phyloP scores from a whole-genome alignment of 331 rosid genomes.

The Erythrophleum ivorense region DNA sequence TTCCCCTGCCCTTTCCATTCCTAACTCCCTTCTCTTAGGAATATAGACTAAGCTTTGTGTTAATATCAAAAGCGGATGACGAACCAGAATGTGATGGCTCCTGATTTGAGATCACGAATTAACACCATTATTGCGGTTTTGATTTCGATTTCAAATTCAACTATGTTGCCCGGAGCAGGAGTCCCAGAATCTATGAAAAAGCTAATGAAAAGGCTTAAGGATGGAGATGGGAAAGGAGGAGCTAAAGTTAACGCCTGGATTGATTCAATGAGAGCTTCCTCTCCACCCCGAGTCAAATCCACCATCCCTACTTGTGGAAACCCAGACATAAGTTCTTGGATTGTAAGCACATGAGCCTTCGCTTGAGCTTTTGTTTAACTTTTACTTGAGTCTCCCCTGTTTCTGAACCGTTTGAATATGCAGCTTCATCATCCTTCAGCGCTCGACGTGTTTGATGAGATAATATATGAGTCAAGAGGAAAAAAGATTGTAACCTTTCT shows the following conservation, averaged over 20 bases:
- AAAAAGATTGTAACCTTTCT: constrained; percentile 79
- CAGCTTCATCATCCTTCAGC: constrained; percentile 90
- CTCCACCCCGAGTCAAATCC: constrained; percentile 70
- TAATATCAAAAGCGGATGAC: constrained; percentile 52
- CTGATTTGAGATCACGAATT: constrained; percentile 50
- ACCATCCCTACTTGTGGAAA: constrained; percentile 42
- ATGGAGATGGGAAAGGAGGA: constrained; percentile 44
- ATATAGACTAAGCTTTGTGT: background rate
- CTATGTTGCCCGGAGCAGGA: constrained; percentile 42
- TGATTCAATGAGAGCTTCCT: constrained; percentile 90
- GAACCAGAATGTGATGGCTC: constrained; percentile 63
- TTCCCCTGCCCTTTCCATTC: background rate
- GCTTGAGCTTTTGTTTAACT: background rate
- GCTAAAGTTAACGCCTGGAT: constrained; percentile 68
- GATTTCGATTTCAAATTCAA: constrained; percentile 42
- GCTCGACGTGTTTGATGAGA: constrained; percentile 63
- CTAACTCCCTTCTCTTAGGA: background rate
- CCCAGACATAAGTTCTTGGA: constrained; percentile 60
- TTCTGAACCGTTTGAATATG: background rate
- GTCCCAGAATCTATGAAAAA: constrained; percentile 48
- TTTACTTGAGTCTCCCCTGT: background rate
- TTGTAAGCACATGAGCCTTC: constrained; percentile 47
- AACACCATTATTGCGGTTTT: constrained; percentile 51
- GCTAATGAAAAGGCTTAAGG: constrained; percentile 55
- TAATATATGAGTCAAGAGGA: constrained; percentile 59